Conservation (phyloP, 2,329 filamentous ascomycete species). For the Ceratocystis destructans region DNA sequence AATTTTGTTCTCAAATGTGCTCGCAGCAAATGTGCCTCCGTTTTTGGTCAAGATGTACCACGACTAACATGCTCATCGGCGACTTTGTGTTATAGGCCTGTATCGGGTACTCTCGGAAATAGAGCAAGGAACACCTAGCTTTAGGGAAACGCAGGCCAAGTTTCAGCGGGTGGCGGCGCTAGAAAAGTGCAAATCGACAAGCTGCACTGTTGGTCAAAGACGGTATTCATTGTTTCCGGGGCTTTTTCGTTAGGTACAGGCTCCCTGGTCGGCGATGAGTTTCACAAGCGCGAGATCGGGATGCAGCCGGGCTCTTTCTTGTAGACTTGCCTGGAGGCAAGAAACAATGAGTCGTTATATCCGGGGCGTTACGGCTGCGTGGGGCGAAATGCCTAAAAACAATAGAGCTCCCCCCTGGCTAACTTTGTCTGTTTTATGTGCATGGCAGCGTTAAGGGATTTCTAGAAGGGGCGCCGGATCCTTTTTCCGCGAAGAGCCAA, state of each 20-base stretch:
- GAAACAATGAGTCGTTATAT: background rate
- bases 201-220: background rate
- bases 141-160: background rate
- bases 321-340: background rate
- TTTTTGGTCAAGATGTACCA: background rate
- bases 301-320: background rate
- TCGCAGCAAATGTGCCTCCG: background rate
- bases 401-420: background rate
- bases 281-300: background rate
- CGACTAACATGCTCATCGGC: background rate
- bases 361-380: background rate
- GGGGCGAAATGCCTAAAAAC: background rate
- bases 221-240: background rate
- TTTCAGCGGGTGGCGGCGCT: background rate
- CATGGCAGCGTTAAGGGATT: background rate
- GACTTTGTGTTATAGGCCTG: background rate
- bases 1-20: conserved; percentile 4
- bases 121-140: background rate
- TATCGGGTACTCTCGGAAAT: background rate
- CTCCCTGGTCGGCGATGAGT: background rate
- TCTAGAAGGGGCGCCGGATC: background rate
- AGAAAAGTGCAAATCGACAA: background rate
- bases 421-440: background rate
- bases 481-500: background rate
- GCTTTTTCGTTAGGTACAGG: background rate